These are phyloP conservation scores for Raphanus sativus DNA, from an alignment of 345 rosid genomes.

Conservation along the genomic window DNA sequence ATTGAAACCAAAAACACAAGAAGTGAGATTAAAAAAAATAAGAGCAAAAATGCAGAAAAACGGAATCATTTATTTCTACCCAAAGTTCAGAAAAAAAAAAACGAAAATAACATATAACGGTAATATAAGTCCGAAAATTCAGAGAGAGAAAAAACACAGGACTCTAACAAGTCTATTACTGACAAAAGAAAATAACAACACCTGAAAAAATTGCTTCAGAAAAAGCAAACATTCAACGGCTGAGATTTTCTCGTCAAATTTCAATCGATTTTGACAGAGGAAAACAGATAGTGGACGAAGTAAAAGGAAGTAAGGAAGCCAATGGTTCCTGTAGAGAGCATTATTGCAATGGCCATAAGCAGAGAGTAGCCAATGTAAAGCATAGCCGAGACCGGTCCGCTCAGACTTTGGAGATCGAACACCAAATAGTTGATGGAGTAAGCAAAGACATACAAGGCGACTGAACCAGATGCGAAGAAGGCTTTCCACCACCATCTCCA, in stretches of 20 bases:
- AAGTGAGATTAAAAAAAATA: not conserved
- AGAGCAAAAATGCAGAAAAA: not conserved
- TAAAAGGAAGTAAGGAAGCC: slow-evolving; percentile 77
- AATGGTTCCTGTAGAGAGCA: slow-evolving; percentile 77
- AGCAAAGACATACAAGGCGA: slow-evolving; percentile 69
- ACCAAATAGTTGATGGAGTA: slow-evolving; percentile 81
- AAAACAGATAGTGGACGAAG: slow-evolving; percentile 82
- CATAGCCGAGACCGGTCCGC: slow-evolving; percentile 74
- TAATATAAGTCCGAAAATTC: slow-evolving; percentile 11
- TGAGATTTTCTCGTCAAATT: slow-evolving; percentile 26
- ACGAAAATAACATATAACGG: slow-evolving; percentile 11
- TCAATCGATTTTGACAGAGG: slow-evolving; percentile 80
- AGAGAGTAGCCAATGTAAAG: slow-evolving; percentile 77
- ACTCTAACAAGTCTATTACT: slow-evolving; percentile 37
- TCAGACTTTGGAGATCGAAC: slow-evolving; percentile 73
- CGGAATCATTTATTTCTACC: slow-evolving; percentile 14
- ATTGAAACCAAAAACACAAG: not conserved
- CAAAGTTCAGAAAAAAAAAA: not conserved
- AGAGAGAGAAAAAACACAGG: slow-evolving; percentile 1
- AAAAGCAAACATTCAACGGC: slow-evolving; percentile 27
- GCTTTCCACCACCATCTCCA: slow-evolving; percentile 98
- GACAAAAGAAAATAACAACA: slow-evolving; percentile 25
- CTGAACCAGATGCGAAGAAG: slow-evolving; percentile 82
- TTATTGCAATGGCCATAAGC: slow-evolving; percentile 73
- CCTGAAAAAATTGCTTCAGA: slow-evolving; percentile 16